Conservation (phyloP, 1,284 basidiomycete species). For the Ustilago tritici region DNA sequence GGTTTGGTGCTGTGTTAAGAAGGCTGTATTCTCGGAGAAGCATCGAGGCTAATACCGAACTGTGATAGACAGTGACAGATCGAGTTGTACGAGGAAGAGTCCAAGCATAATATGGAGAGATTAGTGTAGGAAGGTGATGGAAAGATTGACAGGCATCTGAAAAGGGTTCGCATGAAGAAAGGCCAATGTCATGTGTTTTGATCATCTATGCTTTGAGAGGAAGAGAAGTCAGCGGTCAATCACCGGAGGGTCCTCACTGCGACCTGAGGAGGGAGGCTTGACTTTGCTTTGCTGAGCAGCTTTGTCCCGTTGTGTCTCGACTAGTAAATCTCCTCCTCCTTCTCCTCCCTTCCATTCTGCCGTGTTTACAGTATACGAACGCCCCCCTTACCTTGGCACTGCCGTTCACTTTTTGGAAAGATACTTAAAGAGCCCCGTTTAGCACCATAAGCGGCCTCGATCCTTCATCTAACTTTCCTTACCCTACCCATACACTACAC, state of each 20-base stretch:
- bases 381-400: background rate
- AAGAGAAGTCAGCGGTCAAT: conserved; percentile 3
- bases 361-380: background rate
- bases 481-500: background rate
- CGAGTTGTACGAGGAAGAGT: background rate
- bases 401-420: background rate
- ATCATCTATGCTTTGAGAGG: background rate
- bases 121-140: background rate
- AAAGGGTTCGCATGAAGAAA: conserved; percentile 16
- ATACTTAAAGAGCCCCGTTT: conserved; percentile 25
- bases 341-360: background rate
- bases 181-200: conserved; percentile 47
- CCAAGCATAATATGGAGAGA: background rate
- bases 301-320: conserved; percentile 17
- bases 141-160: conserved; percentile 23
- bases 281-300: background rate
- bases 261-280: background rate
- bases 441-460: background rate
- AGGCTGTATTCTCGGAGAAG: background rate
- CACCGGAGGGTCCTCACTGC: background rate
- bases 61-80: background rate
- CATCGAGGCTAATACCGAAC: background rate
- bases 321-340: conserved; percentile 8
- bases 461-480: conserved; percentile 11
- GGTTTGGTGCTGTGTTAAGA: no score